phyloP scores from a whole-genome alignment of 805 yeast genomes.

The Candida palmyrensis region DNA sequence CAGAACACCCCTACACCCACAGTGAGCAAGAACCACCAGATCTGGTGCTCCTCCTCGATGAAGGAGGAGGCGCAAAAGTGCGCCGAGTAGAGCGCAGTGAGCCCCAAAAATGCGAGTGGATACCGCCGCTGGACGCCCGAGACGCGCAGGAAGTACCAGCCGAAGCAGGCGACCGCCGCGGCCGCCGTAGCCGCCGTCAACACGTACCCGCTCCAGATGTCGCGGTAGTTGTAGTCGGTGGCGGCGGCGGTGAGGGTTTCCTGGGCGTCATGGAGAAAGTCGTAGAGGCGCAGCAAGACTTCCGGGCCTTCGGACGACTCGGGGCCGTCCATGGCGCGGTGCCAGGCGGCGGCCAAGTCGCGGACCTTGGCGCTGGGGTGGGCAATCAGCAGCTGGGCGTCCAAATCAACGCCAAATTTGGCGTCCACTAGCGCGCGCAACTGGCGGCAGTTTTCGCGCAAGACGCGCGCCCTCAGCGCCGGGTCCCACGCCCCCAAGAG shows the following conservation, averaged over 20 bases:
- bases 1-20: slow-evolving; percentile 5
- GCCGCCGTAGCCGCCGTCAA: slow-evolving; percentile 22
- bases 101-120: slow-evolving; percentile 21
- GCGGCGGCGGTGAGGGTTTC: slow-evolving; percentile 51
- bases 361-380: slow-evolving; percentile 5
- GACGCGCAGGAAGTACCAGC: slow-evolving; percentile 9
- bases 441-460: slow-evolving; percentile 57
- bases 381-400: slow-evolving; percentile 4
- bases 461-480: slow-evolving; percentile 25
- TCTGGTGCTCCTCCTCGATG: slow-evolving; percentile 92
- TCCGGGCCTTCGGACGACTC: too few relatives aligned
- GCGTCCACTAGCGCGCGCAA: slow-evolving; percentile 44
- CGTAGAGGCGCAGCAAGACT: slow-evolving; percentile 8
- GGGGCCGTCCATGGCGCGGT: slow-evolving; percentile 5
- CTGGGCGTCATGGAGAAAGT: slow-evolving; percentile 45
- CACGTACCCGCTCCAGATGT: slow-evolving; percentile 34
- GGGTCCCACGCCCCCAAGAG: slow-evolving; percentile 49
- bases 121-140: slow-evolving; percentile 10
- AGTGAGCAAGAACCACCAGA: slow-evolving; percentile 70
- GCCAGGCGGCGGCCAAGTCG: slow-evolving; percentile 10
- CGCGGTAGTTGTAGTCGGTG: slow-evolving; percentile 62
- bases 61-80: slow-evolving; percentile 77
- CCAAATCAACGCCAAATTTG: slow-evolving; percentile 19
- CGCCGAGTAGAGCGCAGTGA: slow-evolving; percentile 46
- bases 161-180: slow-evolving; percentile 18